Evolutionary conservation across 2,329 filamentous ascomycete genomes (phyloP), one percentile per base, ranked within the genome.

Genomic region (Talaromyces sp.): DNA sequence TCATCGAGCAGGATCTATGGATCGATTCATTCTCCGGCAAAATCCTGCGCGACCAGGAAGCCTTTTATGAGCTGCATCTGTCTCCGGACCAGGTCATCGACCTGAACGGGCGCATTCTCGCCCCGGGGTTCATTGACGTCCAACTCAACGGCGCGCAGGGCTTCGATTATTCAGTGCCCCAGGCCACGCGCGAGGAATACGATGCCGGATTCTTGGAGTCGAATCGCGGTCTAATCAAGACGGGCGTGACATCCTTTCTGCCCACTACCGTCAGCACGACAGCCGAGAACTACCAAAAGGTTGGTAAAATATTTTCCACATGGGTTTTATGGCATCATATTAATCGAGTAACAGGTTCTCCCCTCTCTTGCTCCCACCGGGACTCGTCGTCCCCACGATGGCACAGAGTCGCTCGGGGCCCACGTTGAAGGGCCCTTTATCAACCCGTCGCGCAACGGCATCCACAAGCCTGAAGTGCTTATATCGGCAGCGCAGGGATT

Each of bases 401-500:
- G 93, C 53, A 87, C 91, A 55, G 92, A 96, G 77, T 95, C 91
- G 0, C 84, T 97, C 14, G 93, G 93, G 33, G 92, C 92, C 3
- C 93, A 97, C 71, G 90, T 91, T 72, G 93, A 97, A 81, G 93
- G 93, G 0, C 93, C 93, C 0, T 97, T 97, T 76, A 82, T 97
- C 60, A 91, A 81, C 69, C 88, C 89, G 0, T 85, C 86, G 54
- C 94, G 94, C 73, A 96, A 96, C 70, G 93, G 93, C 57, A 89
- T 96, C 42, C 93, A 96, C 80, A 91, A 90, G 70, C 79, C 83
- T 18, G 84, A 88, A 61, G 89, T 95, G 16, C 82, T 96, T 52
- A 85, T 82, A 47, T 78, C 86, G 56, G 89, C 82, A 1, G 66
- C 85, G 10, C 76, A 85, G 47, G 85, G 82, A 30, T 84, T 93